A percentile compares a stretch with the other conserved stretches of the same genome.
phyloP scores from a whole-genome alignment of 352 stramenopile species.

The Pythium phragmitis region DNA sequence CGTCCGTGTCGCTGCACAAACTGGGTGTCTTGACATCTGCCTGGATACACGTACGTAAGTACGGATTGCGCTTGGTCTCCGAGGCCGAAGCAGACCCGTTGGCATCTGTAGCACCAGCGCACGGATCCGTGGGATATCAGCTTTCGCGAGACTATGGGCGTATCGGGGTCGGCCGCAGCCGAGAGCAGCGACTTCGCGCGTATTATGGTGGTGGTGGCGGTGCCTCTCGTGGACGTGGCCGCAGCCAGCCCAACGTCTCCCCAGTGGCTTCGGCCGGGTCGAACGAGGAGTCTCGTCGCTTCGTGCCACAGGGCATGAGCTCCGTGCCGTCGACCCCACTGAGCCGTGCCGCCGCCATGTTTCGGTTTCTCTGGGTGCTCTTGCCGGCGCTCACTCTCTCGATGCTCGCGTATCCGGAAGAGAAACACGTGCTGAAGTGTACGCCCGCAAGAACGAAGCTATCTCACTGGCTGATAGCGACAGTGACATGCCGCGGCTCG shows the following conservation, averaged over 20 bases:
- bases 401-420: slow-evolving; percentile 71
- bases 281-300: slow-evolving; percentile 17
- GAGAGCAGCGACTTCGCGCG: slow-evolving; percentile 15
- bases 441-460: slow-evolving; percentile 83
- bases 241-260: no score
- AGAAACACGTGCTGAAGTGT: slow-evolving; percentile 78
- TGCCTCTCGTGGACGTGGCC: slow-evolving; percentile 15
- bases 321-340: slow-evolving; percentile 24
- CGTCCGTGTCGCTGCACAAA: no score
- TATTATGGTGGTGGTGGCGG: neutral
- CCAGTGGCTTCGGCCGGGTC: slow-evolving; percentile 16
- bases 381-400: slow-evolving; percentile 72
- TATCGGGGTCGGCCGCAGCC: neutral
- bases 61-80: slow-evolving; percentile 32
- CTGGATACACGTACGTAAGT: slow-evolving; percentile 67
- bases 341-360: no score
- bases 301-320: slow-evolving; percentile 18
- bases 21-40: no score
- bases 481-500: slow-evolving; percentile 48
- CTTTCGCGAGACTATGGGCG: slow-evolving; percentile 32
- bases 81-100: neutral
- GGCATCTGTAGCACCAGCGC: neutral
- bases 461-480: slow-evolving; percentile 55
- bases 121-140: slow-evolving; percentile 38
- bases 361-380: slow-evolving; percentile 79